Conservation (phyloP, 2,329 filamentous ascomycete species). For the Trichoderma semiorbis region DNA sequence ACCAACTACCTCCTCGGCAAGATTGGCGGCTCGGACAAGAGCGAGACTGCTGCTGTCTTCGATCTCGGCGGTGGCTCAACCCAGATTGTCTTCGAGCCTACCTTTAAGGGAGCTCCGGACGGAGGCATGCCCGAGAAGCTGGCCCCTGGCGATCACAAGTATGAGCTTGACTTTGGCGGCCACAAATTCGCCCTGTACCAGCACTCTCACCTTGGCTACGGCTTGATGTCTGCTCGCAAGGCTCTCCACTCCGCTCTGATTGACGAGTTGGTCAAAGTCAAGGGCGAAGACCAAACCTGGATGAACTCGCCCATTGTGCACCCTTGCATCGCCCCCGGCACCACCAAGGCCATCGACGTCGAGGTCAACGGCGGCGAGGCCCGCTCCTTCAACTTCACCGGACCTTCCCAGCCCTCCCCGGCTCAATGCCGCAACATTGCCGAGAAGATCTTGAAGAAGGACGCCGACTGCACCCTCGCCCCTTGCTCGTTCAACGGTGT, state of each 20-base stretch:
- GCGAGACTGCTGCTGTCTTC: constrained; percentile 88
- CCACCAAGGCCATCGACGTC: constrained; percentile 70
- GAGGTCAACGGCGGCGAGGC: constrained; percentile 57
- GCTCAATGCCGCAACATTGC: constrained; percentile 87
- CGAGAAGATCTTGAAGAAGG: constrained; percentile 88
- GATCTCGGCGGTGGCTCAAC: constrained; percentile 96
- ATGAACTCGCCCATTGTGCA: constrained; percentile 69
- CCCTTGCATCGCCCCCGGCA: constrained; percentile 82
- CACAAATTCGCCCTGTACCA: constrained; percentile 92
- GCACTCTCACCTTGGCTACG: constrained; percentile 95
- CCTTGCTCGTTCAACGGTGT: constrained; percentile 99
- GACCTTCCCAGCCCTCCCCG: constrained; percentile 69
- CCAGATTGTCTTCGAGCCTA: constrained; percentile 97
- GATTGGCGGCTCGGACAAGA: constrained; percentile 88
- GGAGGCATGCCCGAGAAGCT: constrained; percentile 85
- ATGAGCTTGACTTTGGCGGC: constrained; percentile 84
- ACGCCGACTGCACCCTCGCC: constrained; percentile 71
- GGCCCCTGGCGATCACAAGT: constrained; percentile 91
- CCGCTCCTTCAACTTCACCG: constrained; percentile 75
- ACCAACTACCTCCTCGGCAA: constrained; percentile 98
- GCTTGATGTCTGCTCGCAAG: constrained; percentile 90
- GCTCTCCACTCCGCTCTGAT: constrained; percentile 76
- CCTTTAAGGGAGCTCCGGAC: constrained; percentile 68
- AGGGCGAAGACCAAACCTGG: constrained; percentile 62
- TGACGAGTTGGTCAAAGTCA: constrained; percentile 64